Base-by-base conservation (phyloP, 129 eudicot species). In the Gnaphalium uliginosum region DNA sequence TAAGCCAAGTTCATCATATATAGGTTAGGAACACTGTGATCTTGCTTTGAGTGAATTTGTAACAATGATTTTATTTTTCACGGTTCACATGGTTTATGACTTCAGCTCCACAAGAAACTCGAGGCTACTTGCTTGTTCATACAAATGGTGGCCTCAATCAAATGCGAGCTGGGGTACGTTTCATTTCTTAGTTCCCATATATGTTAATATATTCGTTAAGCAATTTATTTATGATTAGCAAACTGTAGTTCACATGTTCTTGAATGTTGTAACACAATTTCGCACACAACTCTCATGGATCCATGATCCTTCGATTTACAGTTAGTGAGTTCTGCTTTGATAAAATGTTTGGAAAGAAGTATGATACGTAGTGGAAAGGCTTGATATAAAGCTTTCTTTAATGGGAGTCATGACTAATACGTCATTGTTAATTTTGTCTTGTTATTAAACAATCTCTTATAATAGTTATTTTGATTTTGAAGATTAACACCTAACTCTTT, bases 101-200 rank as follows among this genome's bases (percentile, higher is more conserved):
- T 61, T 61, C 84, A 94, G 98, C 76, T 76, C 89, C 90, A 43
- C 84, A 78, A 69, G 97, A 88, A 68, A 81, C 90, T 68, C 89
- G 85, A 72, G 96, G 99, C 60, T 91, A 95, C 90, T 87, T 95
- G 82, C 87, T 91, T 77, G 99, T 95, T 72, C 90, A 95, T 83
- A 84, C 97, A 67, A 91, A 95, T 86, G 99, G 99, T 17, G 99
- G 99, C 48, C 99, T 95, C 33, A 95, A 95, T 81, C 99, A 95
- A 83, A 95, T 95, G 99, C 91, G 99, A 29, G 96, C 99, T 5
- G 99, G 99, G 90, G 99, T 94, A 24, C 51, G 83, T 82, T 67
- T 43, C 66, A 79, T 65, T 61, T 24, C 69, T 65, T 72, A 39
- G 6, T 72, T 27, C 69, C 61, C 29, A 53, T 58, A 60, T 33